A percentile compares a stretch with the other conserved stretches of the same genome.
phyloP scores from a whole-genome alignment of 1,284 basidiomycete species.

The Trametes sp. region DNA sequence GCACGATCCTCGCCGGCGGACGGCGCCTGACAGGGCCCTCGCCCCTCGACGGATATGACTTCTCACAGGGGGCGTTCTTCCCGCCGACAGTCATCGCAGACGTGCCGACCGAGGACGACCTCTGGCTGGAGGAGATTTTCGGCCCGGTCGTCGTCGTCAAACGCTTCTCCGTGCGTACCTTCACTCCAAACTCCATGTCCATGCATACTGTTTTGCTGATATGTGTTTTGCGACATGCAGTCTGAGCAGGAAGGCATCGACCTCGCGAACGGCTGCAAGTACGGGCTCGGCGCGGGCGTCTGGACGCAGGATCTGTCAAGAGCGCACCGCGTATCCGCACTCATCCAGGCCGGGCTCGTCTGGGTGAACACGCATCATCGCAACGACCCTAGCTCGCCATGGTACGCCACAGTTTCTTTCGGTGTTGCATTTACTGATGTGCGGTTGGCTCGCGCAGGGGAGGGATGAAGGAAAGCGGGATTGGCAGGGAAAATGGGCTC shows the following conservation, averaged over 20 bases:
- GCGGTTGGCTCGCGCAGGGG: slow-evolving; percentile 59
- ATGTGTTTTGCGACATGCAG: slow-evolving; percentile 56
- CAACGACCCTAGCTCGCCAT: slow-evolving; percentile 87
- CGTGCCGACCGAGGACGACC: slow-evolving; percentile 61
- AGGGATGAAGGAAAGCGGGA: slow-evolving; percentile 85
- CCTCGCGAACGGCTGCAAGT: slow-evolving; percentile 79
- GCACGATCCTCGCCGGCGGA: slow-evolving; percentile 71
- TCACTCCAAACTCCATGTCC: too few species aligned
- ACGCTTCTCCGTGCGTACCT: slow-evolving; percentile 60
- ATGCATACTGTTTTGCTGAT: too few species aligned
- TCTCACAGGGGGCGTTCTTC: slow-evolving; percentile 75
- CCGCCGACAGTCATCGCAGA: slow-evolving; percentile 77
- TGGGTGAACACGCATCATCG: slow-evolving; percentile 90
- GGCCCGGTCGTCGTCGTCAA: slow-evolving; percentile 80
- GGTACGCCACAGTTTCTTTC: slow-evolving; percentile 52
- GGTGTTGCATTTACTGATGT: background rate
- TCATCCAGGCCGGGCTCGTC: slow-evolving; percentile 76
- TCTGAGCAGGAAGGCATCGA: slow-evolving; percentile 66
- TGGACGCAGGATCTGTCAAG: slow-evolving; percentile 80
- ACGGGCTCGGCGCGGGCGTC: slow-evolving; percentile 81
- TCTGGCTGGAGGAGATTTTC: slow-evolving; percentile 86
- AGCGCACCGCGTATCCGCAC: slow-evolving; percentile 73
- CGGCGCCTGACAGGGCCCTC: slow-evolving; percentile 65
- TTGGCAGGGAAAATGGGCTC: slow-evolving; percentile 82
- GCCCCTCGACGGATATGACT: slow-evolving; percentile 70